Percentiles rank a stretch among this genome's conserved stretches.
These are phyloP conservation scores for Globisporangium paroecandrum DNA, from an alignment of 352 stramenopile species.

Conservation along the genomic window DNA sequence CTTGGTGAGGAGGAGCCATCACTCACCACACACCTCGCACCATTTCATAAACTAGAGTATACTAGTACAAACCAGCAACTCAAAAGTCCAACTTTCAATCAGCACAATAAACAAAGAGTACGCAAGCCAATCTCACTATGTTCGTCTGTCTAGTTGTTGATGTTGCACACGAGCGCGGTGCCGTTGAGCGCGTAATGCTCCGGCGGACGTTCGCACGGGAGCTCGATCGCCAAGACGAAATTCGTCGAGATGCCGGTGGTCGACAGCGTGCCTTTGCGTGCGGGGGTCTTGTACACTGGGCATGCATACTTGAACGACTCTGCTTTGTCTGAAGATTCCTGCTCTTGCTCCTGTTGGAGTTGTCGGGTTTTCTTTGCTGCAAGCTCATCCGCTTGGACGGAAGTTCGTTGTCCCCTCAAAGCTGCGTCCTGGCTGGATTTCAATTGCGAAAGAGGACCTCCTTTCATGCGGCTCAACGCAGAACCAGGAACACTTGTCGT, in stretches of 20 bases:
- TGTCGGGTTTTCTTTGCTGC: not conserved
- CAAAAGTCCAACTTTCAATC: not conserved
- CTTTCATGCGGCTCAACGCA: not conserved
- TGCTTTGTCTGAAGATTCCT: not conserved
- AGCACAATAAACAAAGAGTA: not conserved
- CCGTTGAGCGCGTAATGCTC: constrained; percentile 90
- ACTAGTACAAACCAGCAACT: not conserved
- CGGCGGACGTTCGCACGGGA: constrained; percentile 66
- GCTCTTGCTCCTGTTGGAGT: not conserved
- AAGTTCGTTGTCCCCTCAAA: not conserved
- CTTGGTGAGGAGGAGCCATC: not conserved
- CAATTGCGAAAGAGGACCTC: not conserved
- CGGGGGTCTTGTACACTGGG: constrained; percentile 90
- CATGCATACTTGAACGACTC: constrained; percentile 64
- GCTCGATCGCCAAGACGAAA: constrained; percentile 88
- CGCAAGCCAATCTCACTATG: not conserved
- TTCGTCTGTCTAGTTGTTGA: not conserved
- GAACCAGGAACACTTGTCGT: not conserved
- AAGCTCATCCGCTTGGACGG: not conserved
- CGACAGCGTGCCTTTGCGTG: constrained; percentile 86
- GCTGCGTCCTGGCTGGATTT: not conserved
- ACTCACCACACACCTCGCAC: not conserved
- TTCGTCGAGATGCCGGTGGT: constrained; percentile 93
- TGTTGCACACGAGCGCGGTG: constrained; percentile 84
- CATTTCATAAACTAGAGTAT: not conserved